These are phyloP conservation scores for Cladosporium sp. DNA, from an alignment of 2,329 filamentous ascomycete species.

Conservation along the genomic window DNA sequence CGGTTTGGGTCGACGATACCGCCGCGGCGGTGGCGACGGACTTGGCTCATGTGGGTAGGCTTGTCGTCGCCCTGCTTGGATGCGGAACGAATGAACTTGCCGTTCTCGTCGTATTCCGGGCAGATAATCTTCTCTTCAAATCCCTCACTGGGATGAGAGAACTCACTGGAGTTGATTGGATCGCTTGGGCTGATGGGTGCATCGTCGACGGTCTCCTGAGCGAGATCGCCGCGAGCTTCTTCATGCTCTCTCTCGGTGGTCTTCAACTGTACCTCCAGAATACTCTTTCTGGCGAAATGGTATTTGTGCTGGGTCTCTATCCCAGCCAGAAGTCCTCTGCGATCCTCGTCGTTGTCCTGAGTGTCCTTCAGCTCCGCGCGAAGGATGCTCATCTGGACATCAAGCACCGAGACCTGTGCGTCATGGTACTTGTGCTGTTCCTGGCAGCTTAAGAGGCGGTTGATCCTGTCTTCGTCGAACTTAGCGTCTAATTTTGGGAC, in stretches of 20 bases:
- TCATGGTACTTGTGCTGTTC: background rate
- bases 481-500: no score
- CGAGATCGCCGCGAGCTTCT: conserved; percentile 8
- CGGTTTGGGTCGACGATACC: background rate
- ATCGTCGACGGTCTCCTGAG: background rate
- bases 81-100: background rate
- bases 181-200: background rate
- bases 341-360: background rate
- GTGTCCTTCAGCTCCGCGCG: no score
- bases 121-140: background rate
- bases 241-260: conserved; percentile 16
- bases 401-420: background rate
- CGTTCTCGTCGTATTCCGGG: background rate
- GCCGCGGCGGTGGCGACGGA: background rate
- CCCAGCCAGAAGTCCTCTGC: background rate
- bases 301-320: background rate
- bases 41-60: background rate
- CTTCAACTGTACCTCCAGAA: conserved; percentile 11
- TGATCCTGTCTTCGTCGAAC: background rate
- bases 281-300: background rate
- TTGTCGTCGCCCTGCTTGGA: background rate
- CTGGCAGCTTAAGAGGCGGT: background rate
- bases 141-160: background rate
- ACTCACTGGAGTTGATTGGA: background rate
- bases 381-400: background rate